These are phyloP conservation scores for Dioscorea dumetorum DNA, from an alignment of 106 monocot genomes.

Conservation along the genomic window DNA sequence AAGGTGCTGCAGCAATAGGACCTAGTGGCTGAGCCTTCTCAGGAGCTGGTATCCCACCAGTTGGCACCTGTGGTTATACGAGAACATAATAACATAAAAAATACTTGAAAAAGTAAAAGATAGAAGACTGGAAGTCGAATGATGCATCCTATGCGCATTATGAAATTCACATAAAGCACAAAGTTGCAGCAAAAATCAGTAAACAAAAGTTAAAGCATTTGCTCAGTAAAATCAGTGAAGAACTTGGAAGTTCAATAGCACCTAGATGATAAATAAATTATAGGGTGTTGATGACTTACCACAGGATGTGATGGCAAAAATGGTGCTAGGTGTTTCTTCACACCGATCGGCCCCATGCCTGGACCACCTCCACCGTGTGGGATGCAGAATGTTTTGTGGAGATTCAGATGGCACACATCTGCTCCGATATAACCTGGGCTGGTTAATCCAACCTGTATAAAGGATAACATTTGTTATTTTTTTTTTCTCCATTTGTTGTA, in stretches of 20 bases:
- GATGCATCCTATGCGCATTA: too few relatives aligned
- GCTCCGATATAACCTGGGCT: slow-evolving; percentile 97
- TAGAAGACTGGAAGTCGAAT: too few relatives aligned
- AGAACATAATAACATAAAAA: not conserved
- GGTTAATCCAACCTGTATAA: slow-evolving; percentile 79
- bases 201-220: too few relatives aligned
- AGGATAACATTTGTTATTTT: not conserved
- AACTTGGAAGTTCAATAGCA: too few relatives aligned
- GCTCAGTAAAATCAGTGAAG: too few relatives aligned
- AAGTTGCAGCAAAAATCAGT: too few relatives aligned
- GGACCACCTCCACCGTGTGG: slow-evolving; percentile 99
- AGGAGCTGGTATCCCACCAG: slow-evolving; percentile 84
- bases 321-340: slow-evolving; percentile 95
- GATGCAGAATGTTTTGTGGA: slow-evolving; percentile 99
- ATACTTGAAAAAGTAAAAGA: not conserved
- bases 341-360: slow-evolving; percentile 99
- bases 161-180: too few relatives aligned
- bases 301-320: slow-evolving; percentile 99
- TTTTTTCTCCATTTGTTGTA: too few relatives aligned
- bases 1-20: slow-evolving; percentile 94
- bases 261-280: too few relatives aligned
- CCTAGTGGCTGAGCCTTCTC: slow-evolving; percentile 73
- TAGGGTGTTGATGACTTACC: slow-evolving; percentile 30
- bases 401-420: slow-evolving; percentile 98
- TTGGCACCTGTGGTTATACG: slow-evolving; percentile 38